Base-by-base conservation (phyloP, 2,329 filamentous ascomycete genomes). In the Lachnellula cervina region DNA sequence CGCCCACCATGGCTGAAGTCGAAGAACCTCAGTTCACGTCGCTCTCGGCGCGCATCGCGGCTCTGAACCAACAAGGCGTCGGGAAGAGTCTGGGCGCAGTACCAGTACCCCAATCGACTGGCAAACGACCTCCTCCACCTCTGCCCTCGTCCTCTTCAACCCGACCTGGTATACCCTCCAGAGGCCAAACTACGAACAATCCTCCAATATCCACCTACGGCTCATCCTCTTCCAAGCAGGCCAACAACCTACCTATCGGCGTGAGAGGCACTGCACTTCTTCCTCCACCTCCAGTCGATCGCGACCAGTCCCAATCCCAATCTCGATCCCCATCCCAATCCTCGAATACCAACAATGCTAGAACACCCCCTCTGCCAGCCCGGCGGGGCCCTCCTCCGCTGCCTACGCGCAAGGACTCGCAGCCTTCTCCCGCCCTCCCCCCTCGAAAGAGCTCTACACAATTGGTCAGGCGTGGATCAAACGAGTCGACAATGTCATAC, bases 11-110 rank as follows among this genome's bases (percentile, higher is more conserved):
- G 83, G 76, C 81, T 7, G 83, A 86, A 51, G 73, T 77, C 45
- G 80, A 84, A 63, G 83, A 86, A 66, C 81, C 81, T 40, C 79
- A 79, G 59, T 85, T 83, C 69, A 83, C 74, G 56, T 79, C 79
- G 7, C 75, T 87, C 25, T 77, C 80, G 4, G 81, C 85, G 69
- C 77, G 83, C 51, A 86, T 86, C 59, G 82, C 83, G 9, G 83
- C 83, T 32, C 75, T 87, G 60, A 86, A 86, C 62, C 64, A 70
- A 52, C 62, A 67, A 35, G 63, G 63, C 34, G 54, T 63, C 21
- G 63, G 54, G 17, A 62, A 63, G 42, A 56, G 53, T 38, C 19
- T 58, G 19, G 55, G 43, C 37, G 49, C 52, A 23, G 34, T 51
- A 32, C 14, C 45, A 23, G 25, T 49, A 32, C 14, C 48, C 72